Conservation (phyloP, 805 yeast species). For the Hanseniaspora thailandica region DNA sequence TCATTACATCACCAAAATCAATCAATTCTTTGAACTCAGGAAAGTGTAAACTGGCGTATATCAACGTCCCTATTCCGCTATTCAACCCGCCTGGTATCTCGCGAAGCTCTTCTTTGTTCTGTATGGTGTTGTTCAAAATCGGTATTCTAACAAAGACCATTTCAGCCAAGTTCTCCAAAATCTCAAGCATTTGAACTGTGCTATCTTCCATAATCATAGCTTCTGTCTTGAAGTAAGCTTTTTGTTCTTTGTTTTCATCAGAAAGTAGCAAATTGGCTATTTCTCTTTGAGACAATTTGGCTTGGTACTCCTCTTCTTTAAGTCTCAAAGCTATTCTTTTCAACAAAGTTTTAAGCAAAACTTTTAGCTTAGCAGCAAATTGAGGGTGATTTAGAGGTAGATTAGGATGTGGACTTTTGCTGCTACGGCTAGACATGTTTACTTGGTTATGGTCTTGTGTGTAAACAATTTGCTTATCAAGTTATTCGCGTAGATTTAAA, state of each 20-base stretch:
- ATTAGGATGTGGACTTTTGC: not conserved
- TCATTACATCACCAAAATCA: constrained; percentile 49
- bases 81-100: constrained; percentile 37
- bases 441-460: not conserved
- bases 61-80: constrained; percentile 63
- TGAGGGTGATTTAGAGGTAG: constrained; percentile 19
- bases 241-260: constrained; percentile 56
- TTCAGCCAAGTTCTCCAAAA: constrained; percentile 72
- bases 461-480: not conserved
- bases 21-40: constrained; percentile 64
- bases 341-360: constrained; percentile 49
- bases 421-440: not conserved
- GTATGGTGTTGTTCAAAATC: constrained; percentile 39
- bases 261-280: constrained; percentile 53
- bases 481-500: not conserved
- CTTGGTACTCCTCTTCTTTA: constrained; percentile 59
- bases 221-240: constrained; percentile 75
- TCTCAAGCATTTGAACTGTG: constrained; percentile 65
- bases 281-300: constrained; percentile 60
- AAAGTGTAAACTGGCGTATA: constrained; percentile 53
- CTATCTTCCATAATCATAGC: constrained; percentile 74
- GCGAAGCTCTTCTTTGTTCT: constrained; percentile 27
- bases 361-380: constrained; percentile 26
- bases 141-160: constrained; percentile 51
- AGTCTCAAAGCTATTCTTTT: constrained; percentile 60